These are phyloP conservation scores for Neoconidiobolus thromboides DNA, from an alignment of 371 early-diverging fungal species.

Conservation along the genomic window DNA sequence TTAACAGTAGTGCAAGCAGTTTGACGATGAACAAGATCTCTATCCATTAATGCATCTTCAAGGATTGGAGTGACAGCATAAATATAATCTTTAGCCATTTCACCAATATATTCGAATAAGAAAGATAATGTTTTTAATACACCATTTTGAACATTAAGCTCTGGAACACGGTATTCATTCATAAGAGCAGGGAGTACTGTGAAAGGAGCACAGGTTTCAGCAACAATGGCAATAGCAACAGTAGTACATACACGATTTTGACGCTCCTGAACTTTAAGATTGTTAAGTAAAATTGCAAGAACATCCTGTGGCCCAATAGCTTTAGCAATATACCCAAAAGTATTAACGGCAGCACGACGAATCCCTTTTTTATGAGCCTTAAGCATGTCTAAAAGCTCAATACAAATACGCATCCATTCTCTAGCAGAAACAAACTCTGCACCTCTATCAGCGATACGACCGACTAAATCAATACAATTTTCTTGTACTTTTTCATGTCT, in stretches of 20 bases:
- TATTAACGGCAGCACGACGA: slow-evolving; percentile 87
- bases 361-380: slow-evolving; percentile 92
- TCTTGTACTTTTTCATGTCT: slow-evolving; percentile 96
- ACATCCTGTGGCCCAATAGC: slow-evolving; percentile 99
- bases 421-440: slow-evolving; percentile 94
- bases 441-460: slow-evolving; percentile 93
- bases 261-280: slow-evolving; percentile 94
- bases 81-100: slow-evolving; percentile 90
- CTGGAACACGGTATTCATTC: slow-evolving; percentile 97
- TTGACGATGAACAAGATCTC: slow-evolving; percentile 92
- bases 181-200: slow-evolving; percentile 93
- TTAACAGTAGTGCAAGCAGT: slow-evolving; percentile 90
- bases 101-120: slow-evolving; percentile 94
- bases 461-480: slow-evolving; percentile 79
- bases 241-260: slow-evolving; percentile 97
- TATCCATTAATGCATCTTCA: slow-evolving; percentile 94
- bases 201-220: slow-evolving; percentile 91
- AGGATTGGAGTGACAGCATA: slow-evolving; percentile 87
- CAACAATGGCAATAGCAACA: slow-evolving; percentile 88
- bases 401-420: slow-evolving; percentile 99
- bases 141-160: slow-evolving; percentile 95
- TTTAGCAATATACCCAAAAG: slow-evolving; percentile 95
- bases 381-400: slow-evolving; percentile 87
- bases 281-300: slow-evolving; percentile 86
- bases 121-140: slow-evolving; percentile 87